Evolutionary conservation across 306 rosid genomes (phyloP).

Genomic region (Cicer arietinum): DNA sequence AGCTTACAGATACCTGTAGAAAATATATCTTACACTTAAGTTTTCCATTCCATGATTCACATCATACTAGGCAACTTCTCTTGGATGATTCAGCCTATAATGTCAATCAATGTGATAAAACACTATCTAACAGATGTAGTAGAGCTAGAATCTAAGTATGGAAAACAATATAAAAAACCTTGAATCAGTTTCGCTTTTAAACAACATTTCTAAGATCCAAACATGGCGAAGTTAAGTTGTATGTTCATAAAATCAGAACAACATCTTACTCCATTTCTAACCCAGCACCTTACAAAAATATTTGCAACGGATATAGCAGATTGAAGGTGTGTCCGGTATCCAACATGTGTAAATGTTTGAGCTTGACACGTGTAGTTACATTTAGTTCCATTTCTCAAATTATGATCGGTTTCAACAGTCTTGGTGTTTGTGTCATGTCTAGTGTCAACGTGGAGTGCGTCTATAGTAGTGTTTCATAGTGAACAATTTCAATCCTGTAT

Average conservation of each 20-base stretch:
- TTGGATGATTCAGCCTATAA: not conserved
- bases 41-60: slow-evolving; percentile 34
- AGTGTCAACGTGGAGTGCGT: no score
- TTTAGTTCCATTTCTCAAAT: no score
- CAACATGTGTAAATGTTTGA: no score
- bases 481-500: not conserved
- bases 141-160: slow-evolving; percentile 22
- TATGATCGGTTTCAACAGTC: no score
- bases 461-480: no score
- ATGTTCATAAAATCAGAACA: slow-evolving; percentile 31
- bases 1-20: not conserved
- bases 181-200: not conserved
- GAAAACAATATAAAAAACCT: not conserved
- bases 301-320: not conserved
- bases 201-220: not conserved
- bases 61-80: slow-evolving; percentile 21
- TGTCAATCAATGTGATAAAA: slow-evolving; percentile 36
- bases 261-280: slow-evolving; percentile 34
- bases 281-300: not conserved
- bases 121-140: not conserved
- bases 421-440: no score
- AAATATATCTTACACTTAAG: slow-evolving; percentile 7
- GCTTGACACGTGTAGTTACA: no score
- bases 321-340: no score
- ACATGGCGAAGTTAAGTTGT: slow-evolving; percentile 5